Percentiles rank a stretch among this genome's conserved stretches.
These are phyloP conservation scores for Debaryomyces maramus DNA, from an alignment of 805 yeast genomes.

Conservation along the genomic window DNA sequence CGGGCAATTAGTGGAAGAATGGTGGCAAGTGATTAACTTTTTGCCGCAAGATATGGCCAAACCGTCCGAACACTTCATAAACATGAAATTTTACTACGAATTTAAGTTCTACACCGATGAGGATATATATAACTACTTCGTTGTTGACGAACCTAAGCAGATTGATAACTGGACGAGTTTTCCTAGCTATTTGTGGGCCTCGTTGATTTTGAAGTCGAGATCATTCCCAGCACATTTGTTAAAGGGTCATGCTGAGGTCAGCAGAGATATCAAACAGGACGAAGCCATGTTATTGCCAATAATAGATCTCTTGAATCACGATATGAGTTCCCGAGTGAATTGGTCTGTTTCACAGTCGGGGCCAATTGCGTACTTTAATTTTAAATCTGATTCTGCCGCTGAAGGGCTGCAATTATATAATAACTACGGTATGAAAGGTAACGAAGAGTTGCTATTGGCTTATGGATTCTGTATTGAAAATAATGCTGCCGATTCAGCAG, in stretches of 20 bases:
- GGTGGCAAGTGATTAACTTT: constrained; percentile 46
- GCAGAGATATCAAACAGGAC: constrained; percentile 27
- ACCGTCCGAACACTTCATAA: constrained; percentile 37
- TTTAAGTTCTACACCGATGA: constrained; percentile 38
- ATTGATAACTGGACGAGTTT: constrained; percentile 60
- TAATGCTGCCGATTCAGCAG: constrained; percentile 58
- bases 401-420: constrained; percentile 60
- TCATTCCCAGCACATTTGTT: constrained; percentile 76
- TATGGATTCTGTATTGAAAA: constrained; percentile 73
- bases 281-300: constrained; percentile 76
- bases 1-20: constrained; percentile 54
- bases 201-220: constrained; percentile 67
- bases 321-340: constrained; percentile 55
- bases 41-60: constrained; percentile 30
- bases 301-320: constrained; percentile 77
- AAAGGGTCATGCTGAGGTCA: constrained; percentile 29
- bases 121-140: constrained; percentile 32
- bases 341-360: constrained; percentile 48
- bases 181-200: constrained; percentile 74
- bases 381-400: constrained; percentile 36
- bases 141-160: constrained; percentile 14
- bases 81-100: constrained; percentile 46
- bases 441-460: constrained; percentile 75
- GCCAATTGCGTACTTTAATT: constrained; percentile 34
- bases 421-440: constrained; percentile 86